These are phyloP conservation scores for Dendrobium nobile DNA, from an alignment of 106 monocot species.

Conservation along the genomic window DNA sequence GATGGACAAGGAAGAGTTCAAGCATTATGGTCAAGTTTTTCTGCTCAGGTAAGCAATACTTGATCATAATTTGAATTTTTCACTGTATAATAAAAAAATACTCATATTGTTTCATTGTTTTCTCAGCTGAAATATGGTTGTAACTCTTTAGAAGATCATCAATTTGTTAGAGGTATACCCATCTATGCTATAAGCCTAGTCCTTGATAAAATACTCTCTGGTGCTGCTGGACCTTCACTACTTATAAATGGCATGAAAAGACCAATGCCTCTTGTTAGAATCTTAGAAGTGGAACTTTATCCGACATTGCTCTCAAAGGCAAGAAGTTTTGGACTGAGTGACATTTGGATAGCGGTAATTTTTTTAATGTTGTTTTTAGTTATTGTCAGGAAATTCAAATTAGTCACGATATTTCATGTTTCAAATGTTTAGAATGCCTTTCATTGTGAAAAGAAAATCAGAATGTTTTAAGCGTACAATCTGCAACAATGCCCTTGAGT, in stretches of 20 bases:
- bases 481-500: neutral
- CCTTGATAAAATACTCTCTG: constrained; percentile 59
- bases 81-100: neutral
- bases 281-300: constrained; percentile 86
- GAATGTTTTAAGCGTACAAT: no score
- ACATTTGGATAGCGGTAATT: constrained; percentile 78
- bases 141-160: constrained; percentile 60
- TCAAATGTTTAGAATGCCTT: neutral
- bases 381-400: neutral
- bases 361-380: neutral
- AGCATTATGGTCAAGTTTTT: constrained; percentile 96
- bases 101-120: constrained; percentile 10
- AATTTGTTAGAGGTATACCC: constrained; percentile 88
- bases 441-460: no score
- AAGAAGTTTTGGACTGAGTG: constrained; percentile 85
- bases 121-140: constrained; percentile 21
- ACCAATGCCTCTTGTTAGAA: constrained; percentile 86
- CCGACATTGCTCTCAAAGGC: constrained; percentile 94
- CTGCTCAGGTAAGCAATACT: constrained; percentile 66
- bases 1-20: constrained; percentile 86
- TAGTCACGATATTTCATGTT: neutral
- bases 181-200: constrained; percentile 83
- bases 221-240: constrained; percentile 47
- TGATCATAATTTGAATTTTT: neutral
- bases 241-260: constrained; percentile 79